These are phyloP conservation scores for Pyronema domesticum DNA, from an alignment of 495 filamentous ascomycete species.

Conservation along the genomic window DNA sequence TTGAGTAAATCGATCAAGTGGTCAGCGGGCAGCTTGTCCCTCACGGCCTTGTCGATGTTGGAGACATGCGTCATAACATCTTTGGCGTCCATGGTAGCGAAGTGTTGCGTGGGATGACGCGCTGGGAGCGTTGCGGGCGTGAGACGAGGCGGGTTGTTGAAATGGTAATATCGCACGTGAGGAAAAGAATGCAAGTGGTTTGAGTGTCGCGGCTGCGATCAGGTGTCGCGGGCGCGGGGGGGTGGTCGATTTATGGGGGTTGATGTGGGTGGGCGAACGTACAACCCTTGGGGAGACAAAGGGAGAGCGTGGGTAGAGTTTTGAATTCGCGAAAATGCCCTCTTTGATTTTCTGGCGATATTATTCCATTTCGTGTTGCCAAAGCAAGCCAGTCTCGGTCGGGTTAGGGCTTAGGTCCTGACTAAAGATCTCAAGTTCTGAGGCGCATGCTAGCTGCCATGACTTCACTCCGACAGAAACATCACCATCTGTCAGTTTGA, in stretches of 20 bases:
- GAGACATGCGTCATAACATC: constrained; percentile 57
- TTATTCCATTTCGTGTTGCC: not conserved
- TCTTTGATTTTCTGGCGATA: not conserved
- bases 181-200: not conserved
- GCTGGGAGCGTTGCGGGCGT: not conserved
- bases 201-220: not conserved
- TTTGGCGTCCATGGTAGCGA: constrained; percentile 51
- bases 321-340: not conserved
- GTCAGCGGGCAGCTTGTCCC: constrained; percentile 44
- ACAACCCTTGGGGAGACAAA: not conserved
- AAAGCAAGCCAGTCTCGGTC: too few species aligned
- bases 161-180: not conserved
- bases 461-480: not conserved
- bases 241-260: not conserved
- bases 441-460: not conserved
- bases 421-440: not conserved
- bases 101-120: not conserved
- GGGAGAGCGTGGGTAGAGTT: not conserved
- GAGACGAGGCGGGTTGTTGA: not conserved
- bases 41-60: constrained; percentile 58
- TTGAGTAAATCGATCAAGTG: constrained; percentile 52
- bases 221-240: not conserved
- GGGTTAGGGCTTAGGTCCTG: not conserved
- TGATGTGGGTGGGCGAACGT: not conserved
- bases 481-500: not conserved